phyloP scores from a whole-genome alignment of 441 rosid genomes.

The Viola pubescens region DNA sequence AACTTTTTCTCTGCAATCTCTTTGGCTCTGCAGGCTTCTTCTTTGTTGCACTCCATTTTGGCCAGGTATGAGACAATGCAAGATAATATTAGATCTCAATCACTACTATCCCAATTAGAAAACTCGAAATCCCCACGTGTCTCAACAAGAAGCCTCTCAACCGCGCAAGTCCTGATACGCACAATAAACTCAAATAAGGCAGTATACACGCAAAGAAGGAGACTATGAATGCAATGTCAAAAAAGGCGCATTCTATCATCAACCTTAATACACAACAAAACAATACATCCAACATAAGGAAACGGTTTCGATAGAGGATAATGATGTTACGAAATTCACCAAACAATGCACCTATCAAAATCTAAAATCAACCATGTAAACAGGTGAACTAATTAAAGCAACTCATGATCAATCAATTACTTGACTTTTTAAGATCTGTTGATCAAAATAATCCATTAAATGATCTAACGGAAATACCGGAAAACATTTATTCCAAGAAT shows the following conservation, averaged over 20 bases:
- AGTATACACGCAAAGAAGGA: neutral
- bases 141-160: conserved; percentile 4
- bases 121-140: conserved; percentile 1
- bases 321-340: neutral
- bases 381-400: conserved; percentile 10
- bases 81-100: neutral
- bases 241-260: neutral
- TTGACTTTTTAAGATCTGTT: conserved; percentile 7
- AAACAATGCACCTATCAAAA: neutral
- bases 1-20: conserved; percentile 78
- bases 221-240: neutral
- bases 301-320: conserved; percentile 3
- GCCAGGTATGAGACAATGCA: neutral
- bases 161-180: conserved; percentile 9
- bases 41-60: conserved; percentile 81
- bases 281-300: conserved; percentile 7
- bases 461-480: neutral
- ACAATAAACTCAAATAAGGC: neutral
- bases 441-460: conserved; percentile 7
- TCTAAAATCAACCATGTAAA: neutral
- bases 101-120: conserved; percentile 3
- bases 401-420: conserved; percentile 7
- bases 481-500: neutral
- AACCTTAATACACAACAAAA: neutral
- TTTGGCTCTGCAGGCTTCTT: conserved; percentile 71